Percentiles rank a stretch among this genome's conserved stretches.
Evolutionary conservation across 2,329 filamentous ascomycete species (phyloP).

Genomic region (Grosmannia serpens): DNA sequence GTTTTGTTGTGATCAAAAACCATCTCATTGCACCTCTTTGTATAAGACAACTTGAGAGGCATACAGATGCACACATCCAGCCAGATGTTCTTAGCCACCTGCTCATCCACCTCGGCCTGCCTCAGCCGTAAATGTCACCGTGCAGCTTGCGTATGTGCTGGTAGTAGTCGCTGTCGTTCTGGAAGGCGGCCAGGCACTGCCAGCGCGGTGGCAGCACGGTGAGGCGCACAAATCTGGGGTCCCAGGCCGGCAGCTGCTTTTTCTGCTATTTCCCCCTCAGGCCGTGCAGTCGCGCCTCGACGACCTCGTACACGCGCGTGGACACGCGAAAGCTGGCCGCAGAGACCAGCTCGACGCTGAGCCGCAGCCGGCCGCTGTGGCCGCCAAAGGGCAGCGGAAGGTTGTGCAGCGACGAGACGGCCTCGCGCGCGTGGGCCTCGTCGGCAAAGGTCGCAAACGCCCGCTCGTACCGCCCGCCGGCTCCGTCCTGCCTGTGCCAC

Average conservation of each 20-base stretch:
- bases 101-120: background rate
- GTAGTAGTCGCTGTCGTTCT: background rate
- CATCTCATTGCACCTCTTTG: too few species aligned
- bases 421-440: constrained; percentile 24
- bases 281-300: constrained; percentile 5
- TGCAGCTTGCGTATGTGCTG: background rate
- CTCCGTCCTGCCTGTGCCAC: constrained; percentile 3
- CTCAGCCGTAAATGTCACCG: background rate
- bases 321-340: constrained; percentile 26
- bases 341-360: constrained; percentile 24
- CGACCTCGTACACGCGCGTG: constrained; percentile 20
- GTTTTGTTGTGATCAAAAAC: too few species aligned
- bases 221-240: constrained; percentile 8
- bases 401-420: constrained; percentile 20
- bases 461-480: constrained; percentile 15
- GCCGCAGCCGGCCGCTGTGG: constrained; percentile 15
- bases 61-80: too few species aligned
- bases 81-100: background rate
- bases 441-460: constrained; percentile 19
- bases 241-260: background rate
- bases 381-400: constrained; percentile 18
- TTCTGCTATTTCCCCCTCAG: background rate
- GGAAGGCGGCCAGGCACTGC: constrained; percentile 1
- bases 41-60: too few species aligned
- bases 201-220: background rate